Conservation (phyloP, 2,329 filamentous ascomycete genomes). For the Ophiosphaerella narmari region DNA sequence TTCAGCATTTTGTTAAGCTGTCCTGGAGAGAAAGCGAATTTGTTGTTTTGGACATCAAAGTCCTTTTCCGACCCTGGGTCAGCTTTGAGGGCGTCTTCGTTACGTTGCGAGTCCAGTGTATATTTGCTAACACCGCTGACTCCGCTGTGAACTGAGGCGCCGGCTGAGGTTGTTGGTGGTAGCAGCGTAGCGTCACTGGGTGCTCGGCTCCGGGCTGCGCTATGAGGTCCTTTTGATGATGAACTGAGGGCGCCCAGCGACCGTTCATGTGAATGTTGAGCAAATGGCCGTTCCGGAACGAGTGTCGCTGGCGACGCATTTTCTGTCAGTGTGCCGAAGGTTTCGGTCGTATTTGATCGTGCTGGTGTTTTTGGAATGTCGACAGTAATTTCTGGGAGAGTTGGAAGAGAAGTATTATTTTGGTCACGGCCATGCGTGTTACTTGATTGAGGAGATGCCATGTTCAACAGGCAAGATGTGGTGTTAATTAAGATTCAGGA, state of each 20-base stretch:
- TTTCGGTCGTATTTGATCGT: conserved; percentile 25
- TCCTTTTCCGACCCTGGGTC: conserved; percentile 54
- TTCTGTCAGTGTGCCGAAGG: conserved; percentile 23
- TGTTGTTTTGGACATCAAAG: conserved; percentile 72
- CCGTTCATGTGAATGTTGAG: conserved; percentile 19
- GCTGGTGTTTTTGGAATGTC: conserved; percentile 27
- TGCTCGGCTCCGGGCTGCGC: conserved; percentile 21
- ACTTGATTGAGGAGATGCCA: conserved; percentile 23
- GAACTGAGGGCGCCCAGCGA: conserved; percentile 21
- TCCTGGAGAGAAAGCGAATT: conserved; percentile 81
- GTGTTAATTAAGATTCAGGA: conserved; percentile 9
- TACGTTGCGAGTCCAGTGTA: conserved; percentile 25
- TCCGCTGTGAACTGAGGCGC: conserved; percentile 21
- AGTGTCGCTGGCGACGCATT: conserved; percentile 29
- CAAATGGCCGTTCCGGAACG: conserved; percentile 21
- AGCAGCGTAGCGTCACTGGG: conserved; percentile 29
- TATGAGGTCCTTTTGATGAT: conserved; percentile 13
- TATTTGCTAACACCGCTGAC: conserved; percentile 21
- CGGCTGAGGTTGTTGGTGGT: conserved; percentile 23
- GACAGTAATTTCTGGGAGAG: conserved; percentile 31
- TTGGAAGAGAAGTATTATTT: conserved; percentile 12
- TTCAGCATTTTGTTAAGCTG: conserved; percentile 80
- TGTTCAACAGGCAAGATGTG: conserved; percentile 21
- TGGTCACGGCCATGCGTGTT: conserved; percentile 20
- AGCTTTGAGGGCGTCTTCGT: conserved; percentile 31